Evolutionary conservation across 2,329 filamentous ascomycete genomes (phyloP).

Genomic region (Chrysosphaeria jannelii): DNA sequence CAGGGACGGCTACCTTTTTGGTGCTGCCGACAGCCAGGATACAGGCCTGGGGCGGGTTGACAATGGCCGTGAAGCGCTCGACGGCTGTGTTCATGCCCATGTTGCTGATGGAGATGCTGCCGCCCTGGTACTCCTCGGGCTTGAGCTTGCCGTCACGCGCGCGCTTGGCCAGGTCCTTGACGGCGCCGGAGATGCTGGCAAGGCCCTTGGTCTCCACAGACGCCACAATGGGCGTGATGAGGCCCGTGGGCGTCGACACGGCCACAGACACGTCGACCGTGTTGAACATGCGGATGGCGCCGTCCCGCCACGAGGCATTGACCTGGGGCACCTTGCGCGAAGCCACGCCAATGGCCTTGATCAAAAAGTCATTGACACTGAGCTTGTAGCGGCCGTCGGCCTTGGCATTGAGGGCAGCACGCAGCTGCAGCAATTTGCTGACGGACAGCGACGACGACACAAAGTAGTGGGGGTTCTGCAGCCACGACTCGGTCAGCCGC

Average conservation of each 20-base stretch:
- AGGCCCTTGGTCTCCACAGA: constrained; percentile 68
- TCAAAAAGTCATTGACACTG: constrained; percentile 97
- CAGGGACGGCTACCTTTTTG: constrained; percentile 77
- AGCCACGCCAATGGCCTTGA: constrained; percentile 78
- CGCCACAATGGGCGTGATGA: constrained; percentile 94
- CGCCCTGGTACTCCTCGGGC: constrained; percentile 97
- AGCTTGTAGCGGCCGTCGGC: constrained; percentile 92
- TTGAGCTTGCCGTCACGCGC: constrained; percentile 94
- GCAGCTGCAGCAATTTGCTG: constrained; percentile 83
- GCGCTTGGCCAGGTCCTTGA: constrained; percentile 93
- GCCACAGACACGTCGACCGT: constrained; percentile 86
- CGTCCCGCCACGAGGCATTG: constrained; percentile 85
- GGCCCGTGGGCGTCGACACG: constrained; percentile 69
- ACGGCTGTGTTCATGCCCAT: constrained; percentile 98
- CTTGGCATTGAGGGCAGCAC: constrained; percentile 68
- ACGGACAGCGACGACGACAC: constrained; percentile 79
- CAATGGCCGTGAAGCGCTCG: constrained; percentile 90
- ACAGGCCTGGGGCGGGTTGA: constrained; percentile 91
- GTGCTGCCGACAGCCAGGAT: constrained; percentile 89
- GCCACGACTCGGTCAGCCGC: constrained; percentile 65
- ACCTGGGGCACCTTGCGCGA: constrained; percentile 81
- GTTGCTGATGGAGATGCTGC: constrained; percentile 98
- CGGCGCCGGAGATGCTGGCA: constrained; percentile 55
- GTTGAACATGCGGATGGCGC: constrained; percentile 76
- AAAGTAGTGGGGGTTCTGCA: constrained; percentile 95